A percentile compares a stretch with the other conserved stretches of the same genome.
These are phyloP conservation scores for Lenzites betulinus DNA, from an alignment of 768 basidiomycete species.

Conservation along the genomic window DNA sequence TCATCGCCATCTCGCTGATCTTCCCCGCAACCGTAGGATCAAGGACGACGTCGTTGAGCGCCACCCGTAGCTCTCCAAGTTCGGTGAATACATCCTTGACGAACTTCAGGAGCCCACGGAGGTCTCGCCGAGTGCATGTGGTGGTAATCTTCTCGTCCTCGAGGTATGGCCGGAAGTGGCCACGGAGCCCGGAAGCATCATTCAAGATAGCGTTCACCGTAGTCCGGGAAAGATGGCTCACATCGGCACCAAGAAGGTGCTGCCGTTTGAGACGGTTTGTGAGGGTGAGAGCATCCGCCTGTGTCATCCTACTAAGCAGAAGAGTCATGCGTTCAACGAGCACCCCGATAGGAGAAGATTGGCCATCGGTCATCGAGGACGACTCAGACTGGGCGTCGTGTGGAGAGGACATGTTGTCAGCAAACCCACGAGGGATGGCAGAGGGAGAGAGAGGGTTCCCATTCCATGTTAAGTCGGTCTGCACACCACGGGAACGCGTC, in stretches of 20 bases:
- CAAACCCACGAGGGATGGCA: constrained; percentile 31
- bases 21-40: constrained; percentile 77
- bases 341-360: constrained; percentile 47
- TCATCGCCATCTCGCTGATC: constrained; percentile 71
- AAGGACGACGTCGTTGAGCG: constrained; percentile 87
- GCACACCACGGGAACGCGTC: constrained; percentile 47
- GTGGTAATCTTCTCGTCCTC: constrained; percentile 73
- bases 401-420: constrained; percentile 43
- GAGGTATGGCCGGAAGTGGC: constrained; percentile 69
- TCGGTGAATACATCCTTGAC: constrained; percentile 85
- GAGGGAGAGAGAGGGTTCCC: constrained; percentile 22
- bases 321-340: constrained; percentile 65
- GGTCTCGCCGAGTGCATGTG: constrained; percentile 73
- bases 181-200: constrained; percentile 70
- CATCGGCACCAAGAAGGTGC: constrained; percentile 81
- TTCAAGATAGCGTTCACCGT: constrained; percentile 75
- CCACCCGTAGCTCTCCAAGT: constrained; percentile 76
- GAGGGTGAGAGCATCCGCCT: constrained; percentile 85
- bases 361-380: constrained; percentile 65
- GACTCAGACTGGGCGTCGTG: constrained; percentile 72
- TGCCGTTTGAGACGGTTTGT: constrained; percentile 91
- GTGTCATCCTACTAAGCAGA: constrained; percentile 62
- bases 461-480: constrained; percentile 26
- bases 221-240: constrained; percentile 81
- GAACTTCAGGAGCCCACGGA: constrained; percentile 79